Evolutionary conservation across 306 rosid genomes (phyloP).

Genomic region (Arachis hypogaea): DNA sequence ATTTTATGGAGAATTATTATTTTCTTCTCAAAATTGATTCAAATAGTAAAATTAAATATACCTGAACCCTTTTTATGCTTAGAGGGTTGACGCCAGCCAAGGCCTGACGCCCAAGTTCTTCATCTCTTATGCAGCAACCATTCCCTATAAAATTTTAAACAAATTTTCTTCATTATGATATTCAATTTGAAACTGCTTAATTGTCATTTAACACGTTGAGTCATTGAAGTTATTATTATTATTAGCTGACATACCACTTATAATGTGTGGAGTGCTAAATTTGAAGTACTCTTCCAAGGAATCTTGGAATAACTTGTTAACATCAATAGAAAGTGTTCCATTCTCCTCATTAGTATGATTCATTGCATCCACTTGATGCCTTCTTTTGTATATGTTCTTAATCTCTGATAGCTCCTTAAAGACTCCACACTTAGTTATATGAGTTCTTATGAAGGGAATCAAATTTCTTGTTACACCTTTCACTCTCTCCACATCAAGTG

Average conservation of each 20-base stretch:
- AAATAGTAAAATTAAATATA: not conserved
- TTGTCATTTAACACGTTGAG: not conserved
- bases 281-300: slow-evolving; percentile 37
- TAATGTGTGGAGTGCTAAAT: slow-evolving; percentile 37
- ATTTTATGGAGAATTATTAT: no score
- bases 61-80: slow-evolving; percentile 47
- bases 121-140: slow-evolving; percentile 36
- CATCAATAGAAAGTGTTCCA: not conserved
- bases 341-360: not conserved
- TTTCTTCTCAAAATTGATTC: no score
- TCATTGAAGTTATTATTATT: not conserved
- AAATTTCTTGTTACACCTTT: slow-evolving; percentile 46
- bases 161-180: not conserved
- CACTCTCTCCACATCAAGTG: slow-evolving; percentile 35
- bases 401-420: slow-evolving; percentile 44
- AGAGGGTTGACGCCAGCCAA: slow-evolving; percentile 50
- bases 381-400: slow-evolving; percentile 32
- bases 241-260: slow-evolving; percentile 11
- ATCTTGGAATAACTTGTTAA: slow-evolving; percentile 34
- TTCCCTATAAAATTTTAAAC: slow-evolving; percentile 13
- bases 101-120: slow-evolving; percentile 51
- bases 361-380: not conserved
- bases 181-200: not conserved
- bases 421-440: slow-evolving; percentile 29
- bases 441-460: slow-evolving; percentile 35